These are phyloP conservation scores for Vitis vinifera DNA, from an alignment of 164 flowering plant species.

Conservation along the genomic window ASM3070453v1 NC_081808.1:1000001-1000500, in stretches of 20 bases:
- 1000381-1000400: conserved; percentile 15
- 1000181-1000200: conserved; percentile 14
- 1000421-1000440: conserved; percentile 35
- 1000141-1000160: conserved; percentile 10
- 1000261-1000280: conserved; percentile 8
- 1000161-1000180: conserved; percentile 16
- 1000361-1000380: conserved; percentile 12
- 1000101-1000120: conserved; percentile 10
- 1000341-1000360: conserved; percentile 3
- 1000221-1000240: not conserved
- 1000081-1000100: conserved; percentile 2
- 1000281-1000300: conserved; percentile 16
- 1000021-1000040: conserved; percentile 14
- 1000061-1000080: conserved; percentile 14
- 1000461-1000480: conserved; percentile 45
- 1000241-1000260: conserved; percentile 2
- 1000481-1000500: conserved; percentile 38
- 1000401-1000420: conserved; percentile 38
- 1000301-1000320: conserved; percentile 5
- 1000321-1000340: conserved; percentile 15
- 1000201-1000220: conserved; percentile 14
- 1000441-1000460: conserved; percentile 39
- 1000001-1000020: conserved; percentile 21
- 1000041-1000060: conserved; percentile 15
- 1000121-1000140: conserved; percentile 6